Percentiles rank a stretch among this genome's conserved stretches.
phyloP scores from a whole-genome alignment of 2,329 filamentous ascomycete genomes.

The Aspergillus pseudonomiae region DNA sequence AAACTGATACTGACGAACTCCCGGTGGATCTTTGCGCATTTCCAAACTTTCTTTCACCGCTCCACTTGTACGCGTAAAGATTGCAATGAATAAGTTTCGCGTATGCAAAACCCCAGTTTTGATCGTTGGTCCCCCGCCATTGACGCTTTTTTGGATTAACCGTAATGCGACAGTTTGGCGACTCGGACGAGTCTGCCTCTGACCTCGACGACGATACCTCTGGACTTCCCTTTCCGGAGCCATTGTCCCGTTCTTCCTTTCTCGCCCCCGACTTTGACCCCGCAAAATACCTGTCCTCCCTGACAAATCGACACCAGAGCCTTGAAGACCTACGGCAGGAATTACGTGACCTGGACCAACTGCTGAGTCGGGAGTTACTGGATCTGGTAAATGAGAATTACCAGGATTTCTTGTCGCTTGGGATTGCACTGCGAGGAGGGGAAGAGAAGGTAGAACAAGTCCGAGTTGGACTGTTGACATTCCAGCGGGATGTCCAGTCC shows the following conservation, averaged over 20 bases:
- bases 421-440: conserved; percentile 78
- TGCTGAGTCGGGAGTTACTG: conserved; percentile 82
- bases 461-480: conserved; percentile 81
- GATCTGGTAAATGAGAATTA: conserved; percentile 97
- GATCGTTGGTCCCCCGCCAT: neutral
- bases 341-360: conserved; percentile 75
- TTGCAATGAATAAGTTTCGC: conserved; percentile 37
- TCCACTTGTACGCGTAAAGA: neutral
- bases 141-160: neutral
- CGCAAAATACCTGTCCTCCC: conserved; percentile 76
- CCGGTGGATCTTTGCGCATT: neutral
- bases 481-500: conserved; percentile 77
- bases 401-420: conserved; percentile 83
- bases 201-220: conserved; percentile 62
- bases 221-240: conserved; percentile 83
- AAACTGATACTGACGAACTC: neutral
- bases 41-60: neutral
- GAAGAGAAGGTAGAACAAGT: conserved; percentile 92
- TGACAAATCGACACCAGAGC: conserved; percentile 88
- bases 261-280: conserved; percentile 76
- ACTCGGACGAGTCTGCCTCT: conserved; percentile 50
- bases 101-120: conserved; percentile 25
- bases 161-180: conserved; percentile 39
- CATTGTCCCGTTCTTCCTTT: conserved; percentile 82
- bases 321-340: conserved; percentile 90